Percentiles rank a stretch among this genome's conserved stretches.
Conservation (phyloP, 2,329 filamentous ascomycete species). For the Stachybotrys chartarum region DNA sequence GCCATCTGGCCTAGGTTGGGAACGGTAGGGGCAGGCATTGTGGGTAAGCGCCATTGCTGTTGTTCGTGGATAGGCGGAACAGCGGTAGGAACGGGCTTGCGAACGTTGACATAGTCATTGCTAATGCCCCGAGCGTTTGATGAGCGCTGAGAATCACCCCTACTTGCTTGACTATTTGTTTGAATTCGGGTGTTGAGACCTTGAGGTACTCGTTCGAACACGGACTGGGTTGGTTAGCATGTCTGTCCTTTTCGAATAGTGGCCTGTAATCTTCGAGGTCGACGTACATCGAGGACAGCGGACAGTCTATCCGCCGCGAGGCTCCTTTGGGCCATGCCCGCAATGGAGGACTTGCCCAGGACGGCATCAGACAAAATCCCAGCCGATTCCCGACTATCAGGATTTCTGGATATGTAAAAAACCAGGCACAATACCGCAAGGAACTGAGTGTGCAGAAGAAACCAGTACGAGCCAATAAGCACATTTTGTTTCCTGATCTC, state of each 20-base stretch:
- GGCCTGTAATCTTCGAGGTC: background rate
- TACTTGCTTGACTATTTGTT: too few relatives aligned
- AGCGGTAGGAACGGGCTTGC: background rate
- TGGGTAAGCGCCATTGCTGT: background rate
- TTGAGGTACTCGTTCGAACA: background rate
- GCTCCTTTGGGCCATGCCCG: background rate
- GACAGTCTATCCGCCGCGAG: background rate
- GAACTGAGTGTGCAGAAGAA: slow-evolving; percentile 1
- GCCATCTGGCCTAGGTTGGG: too few relatives aligned
- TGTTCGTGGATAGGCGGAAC: background rate
- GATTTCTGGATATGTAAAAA: background rate
- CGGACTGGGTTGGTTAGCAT: background rate
- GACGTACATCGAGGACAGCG: background rate
- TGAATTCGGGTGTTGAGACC: too few relatives aligned
- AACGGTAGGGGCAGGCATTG: background rate
- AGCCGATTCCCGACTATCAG: background rate
- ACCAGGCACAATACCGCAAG: background rate
- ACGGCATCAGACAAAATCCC: background rate
- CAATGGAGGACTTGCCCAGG: background rate
- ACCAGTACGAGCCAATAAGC: slow-evolving; percentile 1
- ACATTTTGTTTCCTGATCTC: slow-evolving; percentile 1
- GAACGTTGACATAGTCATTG: background rate
- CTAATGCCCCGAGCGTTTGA: background rate
- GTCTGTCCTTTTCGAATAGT: background rate
- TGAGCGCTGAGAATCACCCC: background rate